Percentiles rank a stretch among this genome's conserved stretches.
Evolutionary conservation across 2,329 filamentous ascomycete genomes (phyloP).

Genomic region (Neocatenulostroma microsporum): DNA sequence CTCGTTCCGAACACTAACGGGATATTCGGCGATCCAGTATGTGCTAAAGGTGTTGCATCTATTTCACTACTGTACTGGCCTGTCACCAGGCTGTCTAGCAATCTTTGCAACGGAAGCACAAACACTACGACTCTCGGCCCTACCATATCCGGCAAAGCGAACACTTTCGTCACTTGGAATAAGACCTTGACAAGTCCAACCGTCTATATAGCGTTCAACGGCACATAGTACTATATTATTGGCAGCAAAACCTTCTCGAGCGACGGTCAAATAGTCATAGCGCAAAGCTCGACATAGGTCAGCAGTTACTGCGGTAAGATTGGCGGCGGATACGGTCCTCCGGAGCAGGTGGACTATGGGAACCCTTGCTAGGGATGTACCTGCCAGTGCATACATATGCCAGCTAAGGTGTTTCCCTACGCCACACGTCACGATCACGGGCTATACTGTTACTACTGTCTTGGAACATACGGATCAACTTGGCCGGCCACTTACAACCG

Average conservation of each 20-base stretch:
- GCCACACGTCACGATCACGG: background rate
- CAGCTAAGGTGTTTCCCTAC: conserved; percentile 16
- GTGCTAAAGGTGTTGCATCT: conserved; percentile 11
- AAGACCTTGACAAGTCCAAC: conserved; percentile 19
- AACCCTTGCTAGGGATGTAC: conserved; percentile 15
- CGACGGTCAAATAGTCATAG: conserved; percentile 11
- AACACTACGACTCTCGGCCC: conserved; percentile 11
- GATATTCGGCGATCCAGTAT: conserved; percentile 5
- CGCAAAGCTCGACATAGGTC: conserved; percentile 11
- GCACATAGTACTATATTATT: conserved; percentile 12
- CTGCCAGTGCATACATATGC: conserved; percentile 18
- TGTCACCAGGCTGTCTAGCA: background rate
- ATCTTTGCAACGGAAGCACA: conserved; percentile 11
- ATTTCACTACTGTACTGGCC: conserved; percentile 14
- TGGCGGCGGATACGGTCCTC: conserved; percentile 10
- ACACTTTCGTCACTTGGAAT: conserved; percentile 13
- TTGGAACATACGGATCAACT: no score
- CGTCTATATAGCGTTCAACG: conserved; percentile 17
- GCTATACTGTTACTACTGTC: background rate
- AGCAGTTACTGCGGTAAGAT: conserved; percentile 14
- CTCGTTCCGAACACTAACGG: background rate
- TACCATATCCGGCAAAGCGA: conserved; percentile 14
- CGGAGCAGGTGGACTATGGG: conserved; percentile 15
- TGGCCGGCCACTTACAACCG: no score
- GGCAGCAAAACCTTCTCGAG: conserved; percentile 6